Evolutionary conservation across 495 filamentous ascomycete species (phyloP).

Genomic region (Viridothelium virens): DNA sequence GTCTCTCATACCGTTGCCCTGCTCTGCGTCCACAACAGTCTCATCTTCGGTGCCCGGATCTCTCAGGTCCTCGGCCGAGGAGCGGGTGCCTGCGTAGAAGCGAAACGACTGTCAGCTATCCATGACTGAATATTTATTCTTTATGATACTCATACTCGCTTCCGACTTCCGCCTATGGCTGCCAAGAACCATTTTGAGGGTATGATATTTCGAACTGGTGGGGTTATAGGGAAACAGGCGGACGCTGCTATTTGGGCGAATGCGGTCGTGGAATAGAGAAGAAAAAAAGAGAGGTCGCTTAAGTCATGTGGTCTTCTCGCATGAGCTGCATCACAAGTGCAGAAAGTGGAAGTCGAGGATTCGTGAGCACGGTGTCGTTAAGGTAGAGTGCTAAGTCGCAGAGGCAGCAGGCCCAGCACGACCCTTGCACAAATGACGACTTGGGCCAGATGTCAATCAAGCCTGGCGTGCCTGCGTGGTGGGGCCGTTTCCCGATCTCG

Average conservation of each 20-base stretch:
- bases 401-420: neutral
- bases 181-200: slow-evolving; percentile 28
- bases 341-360: neutral
- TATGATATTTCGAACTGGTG: neutral
- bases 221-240: neutral
- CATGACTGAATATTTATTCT: neutral
- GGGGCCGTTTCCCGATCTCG: neutral
- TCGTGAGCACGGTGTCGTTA: neutral
- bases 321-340: neutral
- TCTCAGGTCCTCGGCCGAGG: slow-evolving; percentile 46
- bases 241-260: neutral
- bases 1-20: slow-evolving; percentile 53
- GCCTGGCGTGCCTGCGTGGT: neutral
- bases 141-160: slow-evolving; percentile 15
- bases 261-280: neutral
- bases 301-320: neutral
- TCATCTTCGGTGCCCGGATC: slow-evolving; percentile 57
- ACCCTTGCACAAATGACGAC: slow-evolving; percentile 3
- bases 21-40: slow-evolving; percentile 66
- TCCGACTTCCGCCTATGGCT: slow-evolving; percentile 29
- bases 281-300: neutral
- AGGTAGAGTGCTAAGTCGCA: neutral
- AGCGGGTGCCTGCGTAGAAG: slow-evolving; percentile 41
- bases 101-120: slow-evolving; percentile 7
- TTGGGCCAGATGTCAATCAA: slow-evolving; percentile 6